Base-by-base conservation (phyloP, 2,329 filamentous ascomycete species). In the Fusarium succisae region DNA sequence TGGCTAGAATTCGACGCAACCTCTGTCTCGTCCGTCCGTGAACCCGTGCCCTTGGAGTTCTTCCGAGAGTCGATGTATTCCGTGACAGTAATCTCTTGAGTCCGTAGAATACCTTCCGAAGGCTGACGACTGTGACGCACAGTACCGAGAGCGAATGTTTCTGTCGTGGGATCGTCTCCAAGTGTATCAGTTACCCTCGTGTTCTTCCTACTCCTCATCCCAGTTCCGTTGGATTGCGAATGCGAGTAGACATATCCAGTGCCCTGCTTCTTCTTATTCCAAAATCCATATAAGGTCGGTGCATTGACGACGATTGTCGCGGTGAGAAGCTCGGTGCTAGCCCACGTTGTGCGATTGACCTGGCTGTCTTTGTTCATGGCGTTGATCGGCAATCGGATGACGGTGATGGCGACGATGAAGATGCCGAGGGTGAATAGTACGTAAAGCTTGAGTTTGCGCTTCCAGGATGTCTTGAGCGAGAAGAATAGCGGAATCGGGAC, bases 301-400 rank as follows among this genome's bases (percentile, higher is more conserved):
- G 79, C 78, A 59, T 85, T 85, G 26, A 84, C 83, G 11, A 84
- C 82, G 8, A 80, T 61, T 4, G 79, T 74, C 15, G 78, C 75
- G 1, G 79, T 78, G 9, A 81, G 53, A n/a, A 84, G 77, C 63
- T 85, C 83, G 9, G 79, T 79, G 43, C 81, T 83, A 10, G 81
- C 82, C 80, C 82, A 84, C 3, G 81, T 81, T 8, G 81, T 82
- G 22, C 83, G 79, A 50, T 80, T 81, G 11, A 80, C 70, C 44
- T 83, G 83, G 30, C 77, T 78, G 47, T 81, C 76, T 50, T 81
- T 80, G 38, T 82, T 78, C 24, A 74, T 69, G n/a, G 78, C 66
- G 58, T 83, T 84, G 59, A 84, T 82, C 3, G 80, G 82, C 4
- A 85, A 76, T 11, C 83, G 79, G 26, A 83, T 78, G n/a, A 83